Conservation (phyloP, 257 asterid genomes). For the Penstemon newberryi region DNA sequence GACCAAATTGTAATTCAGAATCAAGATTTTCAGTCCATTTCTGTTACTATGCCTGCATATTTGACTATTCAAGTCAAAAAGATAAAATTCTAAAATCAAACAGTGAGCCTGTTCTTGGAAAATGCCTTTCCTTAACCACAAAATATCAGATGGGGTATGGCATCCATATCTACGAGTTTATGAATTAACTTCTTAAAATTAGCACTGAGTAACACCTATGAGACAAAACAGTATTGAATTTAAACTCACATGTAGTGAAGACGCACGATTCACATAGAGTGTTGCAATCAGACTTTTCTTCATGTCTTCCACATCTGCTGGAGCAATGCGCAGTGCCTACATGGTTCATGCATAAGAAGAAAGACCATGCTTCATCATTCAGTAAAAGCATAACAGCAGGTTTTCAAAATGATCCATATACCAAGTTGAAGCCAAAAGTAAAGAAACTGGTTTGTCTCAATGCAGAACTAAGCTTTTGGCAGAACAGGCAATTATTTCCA, state of each 20-base stretch:
- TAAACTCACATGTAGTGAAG: conserved; percentile 71
- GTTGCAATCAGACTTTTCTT: conserved; percentile 57
- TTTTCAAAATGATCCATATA: neutral
- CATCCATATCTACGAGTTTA: neutral
- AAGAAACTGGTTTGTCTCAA: conserved; percentile 5
- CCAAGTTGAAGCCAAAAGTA: conserved; percentile 13
- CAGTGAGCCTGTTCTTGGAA: conserved; percentile 12
- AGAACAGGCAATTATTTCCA: neutral
- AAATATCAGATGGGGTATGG: neutral
- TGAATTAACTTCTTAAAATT: conserved; percentile 10
- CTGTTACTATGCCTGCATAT: neutral
- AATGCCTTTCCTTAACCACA: conserved; percentile 9
- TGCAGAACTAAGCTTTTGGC: neutral
- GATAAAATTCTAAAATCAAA: neutral
- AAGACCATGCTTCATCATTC: conserved; percentile 14
- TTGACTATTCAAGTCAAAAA: neutral
- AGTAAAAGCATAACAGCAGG: conserved; percentile 1
- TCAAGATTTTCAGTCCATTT: neutral
- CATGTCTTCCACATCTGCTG: conserved; percentile 50
- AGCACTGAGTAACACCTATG: conserved; percentile 10
- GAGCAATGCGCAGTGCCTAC: conserved; percentile 85
- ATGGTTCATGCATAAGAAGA: conserved; percentile 27
- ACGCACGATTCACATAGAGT: conserved; percentile 86
- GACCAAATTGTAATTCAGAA: neutral
- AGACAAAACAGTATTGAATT: conserved; percentile 14